phyloP scores from a whole-genome alignment of 2,329 filamentous ascomycete genomes.

The Aspergillus texensis region DNA sequence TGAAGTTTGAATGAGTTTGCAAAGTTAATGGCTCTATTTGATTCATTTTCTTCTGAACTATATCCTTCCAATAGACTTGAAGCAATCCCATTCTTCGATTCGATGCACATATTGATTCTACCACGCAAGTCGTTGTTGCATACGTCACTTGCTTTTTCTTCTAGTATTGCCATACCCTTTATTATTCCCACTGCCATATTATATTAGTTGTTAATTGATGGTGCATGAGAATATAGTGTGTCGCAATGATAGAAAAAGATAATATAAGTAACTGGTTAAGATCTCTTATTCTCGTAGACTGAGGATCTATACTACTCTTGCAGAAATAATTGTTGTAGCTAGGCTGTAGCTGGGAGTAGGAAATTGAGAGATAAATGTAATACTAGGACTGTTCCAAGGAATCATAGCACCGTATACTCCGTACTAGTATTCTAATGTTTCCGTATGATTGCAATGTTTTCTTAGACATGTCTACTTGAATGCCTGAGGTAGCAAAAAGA shows the following conservation, averaged over 20 bases:
- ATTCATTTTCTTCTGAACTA: constrained; percentile 11
- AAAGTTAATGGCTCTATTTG: constrained; percentile 12
- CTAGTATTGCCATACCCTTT: neutral
- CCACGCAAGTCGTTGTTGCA: neutral
- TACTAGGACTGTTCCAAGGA: too few relatives aligned
- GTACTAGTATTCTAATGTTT: too few relatives aligned
- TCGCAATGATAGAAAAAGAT: neutral
- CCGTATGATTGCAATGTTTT: neutral
- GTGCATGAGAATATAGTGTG: neutral
- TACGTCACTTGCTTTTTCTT: neutral
- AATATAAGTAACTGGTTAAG: neutral
- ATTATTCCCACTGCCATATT: neutral
- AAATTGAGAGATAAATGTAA: neutral
- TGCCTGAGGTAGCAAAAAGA: constrained; percentile 16
- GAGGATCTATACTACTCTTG: neutral
- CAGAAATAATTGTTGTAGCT: neutral
- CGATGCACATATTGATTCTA: constrained; percentile 20
- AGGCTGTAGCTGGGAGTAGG: neutral
- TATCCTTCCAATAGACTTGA: constrained; percentile 22
- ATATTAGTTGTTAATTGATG: neutral
- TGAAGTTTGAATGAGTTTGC: constrained; percentile 26
- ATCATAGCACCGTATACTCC: too few relatives aligned
- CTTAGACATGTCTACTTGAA: neutral
- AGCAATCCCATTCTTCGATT: constrained; percentile 19
- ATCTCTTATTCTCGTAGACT: neutral